Evolutionary conservation across 352 stramenopile species (phyloP).

Genomic region (Pythium utonaiense): DNA sequence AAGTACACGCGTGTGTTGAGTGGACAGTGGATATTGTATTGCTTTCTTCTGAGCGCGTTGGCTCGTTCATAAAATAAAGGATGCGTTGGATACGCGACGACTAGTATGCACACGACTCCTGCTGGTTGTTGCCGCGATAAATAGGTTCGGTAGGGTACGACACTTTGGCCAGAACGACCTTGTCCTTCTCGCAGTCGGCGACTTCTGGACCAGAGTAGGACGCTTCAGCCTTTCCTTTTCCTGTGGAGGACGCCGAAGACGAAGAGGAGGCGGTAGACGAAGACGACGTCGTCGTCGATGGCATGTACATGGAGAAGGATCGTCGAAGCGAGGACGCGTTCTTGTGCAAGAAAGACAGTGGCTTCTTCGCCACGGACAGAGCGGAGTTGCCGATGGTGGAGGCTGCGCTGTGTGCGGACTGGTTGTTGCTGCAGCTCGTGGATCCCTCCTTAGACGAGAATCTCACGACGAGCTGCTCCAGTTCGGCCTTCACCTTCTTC

Average conservation of each 20-base stretch:
- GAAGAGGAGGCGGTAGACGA: slow-evolving; percentile 34
- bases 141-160: slow-evolving; percentile 21
- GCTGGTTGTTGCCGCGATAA: slow-evolving; percentile 27
- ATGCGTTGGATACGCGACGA: background rate
- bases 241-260: slow-evolving; percentile 31
- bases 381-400: slow-evolving; percentile 13
- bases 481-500: slow-evolving; percentile 27
- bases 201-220: slow-evolving; percentile 21
- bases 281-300: slow-evolving; percentile 27
- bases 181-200: slow-evolving; percentile 61
- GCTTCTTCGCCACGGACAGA: slow-evolving; percentile 65
- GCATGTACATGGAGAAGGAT: slow-evolving; percentile 59
- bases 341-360: slow-evolving; percentile 61
- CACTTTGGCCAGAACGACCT: slow-evolving; percentile 53
- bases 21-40: background rate
- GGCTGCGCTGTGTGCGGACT: background rate
- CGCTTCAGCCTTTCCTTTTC: slow-evolving; percentile 33
- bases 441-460: slow-evolving; percentile 23
- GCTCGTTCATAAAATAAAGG: slow-evolving; percentile 7
- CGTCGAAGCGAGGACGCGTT: slow-evolving; percentile 64
- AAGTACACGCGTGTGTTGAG: background rate
- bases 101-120: slow-evolving; percentile 17
- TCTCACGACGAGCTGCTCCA: slow-evolving; percentile 49
- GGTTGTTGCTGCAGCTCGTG: slow-evolving; percentile 12
- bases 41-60: background rate